These are phyloP conservation scores for Simplicillium sp. DNA, from an alignment of 2,329 filamentous ascomycete genomes.

Conservation along the genomic window DNA sequence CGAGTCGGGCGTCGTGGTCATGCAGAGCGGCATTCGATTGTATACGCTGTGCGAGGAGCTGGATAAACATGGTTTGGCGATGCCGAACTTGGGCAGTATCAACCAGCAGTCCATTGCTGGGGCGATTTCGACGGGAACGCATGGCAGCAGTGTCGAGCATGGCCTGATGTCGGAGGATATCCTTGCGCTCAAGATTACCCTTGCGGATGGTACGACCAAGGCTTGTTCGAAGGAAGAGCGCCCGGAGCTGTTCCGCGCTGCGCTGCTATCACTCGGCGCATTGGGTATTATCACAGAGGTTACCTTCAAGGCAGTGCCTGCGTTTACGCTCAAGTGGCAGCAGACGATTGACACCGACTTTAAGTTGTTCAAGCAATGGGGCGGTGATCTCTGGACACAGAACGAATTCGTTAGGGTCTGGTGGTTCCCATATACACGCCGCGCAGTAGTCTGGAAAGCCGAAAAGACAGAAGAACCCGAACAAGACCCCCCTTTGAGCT, in stretches of 20 bases:
- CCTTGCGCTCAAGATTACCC: slow-evolving; percentile 64
- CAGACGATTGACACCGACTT: slow-evolving; percentile 67
- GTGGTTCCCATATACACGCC: slow-evolving; percentile 92
- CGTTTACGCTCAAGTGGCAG: slow-evolving; percentile 78
- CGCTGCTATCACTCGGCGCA: slow-evolving; percentile 78
- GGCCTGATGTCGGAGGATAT: slow-evolving; percentile 78
- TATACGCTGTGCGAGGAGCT: slow-evolving; percentile 64
- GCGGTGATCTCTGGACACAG: slow-evolving; percentile 66
- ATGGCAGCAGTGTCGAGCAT: slow-evolving; percentile 78
- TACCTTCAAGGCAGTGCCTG: slow-evolving; percentile 70
- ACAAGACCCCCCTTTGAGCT: slow-evolving; percentile 53
- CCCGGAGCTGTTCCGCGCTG: slow-evolving; percentile 75
- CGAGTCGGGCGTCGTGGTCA: slow-evolving; percentile 56
- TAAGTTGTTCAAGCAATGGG: slow-evolving; percentile 63
- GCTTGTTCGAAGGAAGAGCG: slow-evolving; percentile 62
- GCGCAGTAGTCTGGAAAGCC: slow-evolving; percentile 86
- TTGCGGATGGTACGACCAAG: slow-evolving; percentile 68
- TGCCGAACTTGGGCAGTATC: slow-evolving; percentile 91
- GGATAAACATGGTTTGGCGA: slow-evolving; percentile 65
- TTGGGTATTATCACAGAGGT: slow-evolving; percentile 87
- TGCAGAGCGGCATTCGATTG: slow-evolving; percentile 84
- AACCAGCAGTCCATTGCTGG: slow-evolving; percentile 89
- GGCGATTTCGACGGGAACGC: slow-evolving; percentile 85
- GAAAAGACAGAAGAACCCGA: slow-evolving; percentile 59
- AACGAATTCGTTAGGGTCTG: slow-evolving; percentile 89